Percentiles rank a stretch among this genome's conserved stretches.
Evolutionary conservation across 2,329 filamentous ascomycete species (phyloP).

Genomic region (Tolypocladium amazonense): DNA sequence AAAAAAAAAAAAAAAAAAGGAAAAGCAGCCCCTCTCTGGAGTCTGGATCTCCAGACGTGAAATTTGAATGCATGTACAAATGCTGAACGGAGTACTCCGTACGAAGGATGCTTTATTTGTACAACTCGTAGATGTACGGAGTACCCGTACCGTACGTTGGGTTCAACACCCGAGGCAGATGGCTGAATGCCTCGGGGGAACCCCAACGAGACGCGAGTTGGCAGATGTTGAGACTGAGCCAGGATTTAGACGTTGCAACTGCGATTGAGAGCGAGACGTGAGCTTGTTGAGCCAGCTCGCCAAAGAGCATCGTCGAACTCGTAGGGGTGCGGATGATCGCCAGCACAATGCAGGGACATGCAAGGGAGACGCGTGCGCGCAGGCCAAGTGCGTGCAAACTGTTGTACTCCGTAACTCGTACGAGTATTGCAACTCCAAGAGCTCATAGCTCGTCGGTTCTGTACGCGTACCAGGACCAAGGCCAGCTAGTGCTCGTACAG

Average conservation of each 20-base stretch:
- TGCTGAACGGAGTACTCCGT: no score
- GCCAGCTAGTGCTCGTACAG: background rate
- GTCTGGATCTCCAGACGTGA: background rate
- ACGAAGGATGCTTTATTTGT: background rate
- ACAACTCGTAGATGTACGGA: background rate
- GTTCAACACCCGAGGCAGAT: slow-evolving; percentile 5
- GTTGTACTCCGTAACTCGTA: no score
- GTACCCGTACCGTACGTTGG: no score
- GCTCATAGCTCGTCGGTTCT: no score
- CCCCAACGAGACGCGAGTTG: background rate
- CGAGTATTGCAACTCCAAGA: background rate
- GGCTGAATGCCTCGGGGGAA: slow-evolving; percentile 5
- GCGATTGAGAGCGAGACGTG: background rate
- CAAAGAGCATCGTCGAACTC: background rate
- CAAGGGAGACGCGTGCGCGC: background rate
- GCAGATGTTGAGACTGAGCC: background rate
- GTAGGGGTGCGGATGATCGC: background rate
- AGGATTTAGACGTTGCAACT: background rate
- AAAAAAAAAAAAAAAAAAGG: background rate
- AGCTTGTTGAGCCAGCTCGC: background rate
- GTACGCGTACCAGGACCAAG: no score
- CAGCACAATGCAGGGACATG: background rate
- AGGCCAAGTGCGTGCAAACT: background rate
- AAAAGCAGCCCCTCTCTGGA: background rate
- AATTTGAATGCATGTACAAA: background rate